These are phyloP conservation scores for Fusarium secorum DNA, from an alignment of 2,329 filamentous ascomycete genomes.

Conservation along the genomic window DNA sequence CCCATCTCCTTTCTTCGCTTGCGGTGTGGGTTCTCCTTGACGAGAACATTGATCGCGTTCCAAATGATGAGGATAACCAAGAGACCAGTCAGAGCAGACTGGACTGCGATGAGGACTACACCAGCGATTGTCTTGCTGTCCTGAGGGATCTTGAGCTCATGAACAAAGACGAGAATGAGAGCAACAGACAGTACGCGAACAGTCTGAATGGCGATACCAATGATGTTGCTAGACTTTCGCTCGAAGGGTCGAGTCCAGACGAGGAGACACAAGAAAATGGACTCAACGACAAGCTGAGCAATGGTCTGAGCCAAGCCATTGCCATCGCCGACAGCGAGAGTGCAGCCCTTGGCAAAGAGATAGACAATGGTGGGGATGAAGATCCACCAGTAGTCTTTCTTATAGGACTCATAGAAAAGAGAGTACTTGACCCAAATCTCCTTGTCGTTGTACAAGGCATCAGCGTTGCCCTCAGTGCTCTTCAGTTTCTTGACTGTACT, in stretches of 20 bases:
- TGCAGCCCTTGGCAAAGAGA: conserved; percentile 86
- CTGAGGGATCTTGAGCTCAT: conserved; percentile 87
- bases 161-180: conserved; percentile 92
- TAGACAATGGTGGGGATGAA: conserved; percentile 91
- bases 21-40: conserved; percentile 89
- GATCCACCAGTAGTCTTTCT: conserved; percentile 95
- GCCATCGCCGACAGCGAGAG: conserved; percentile 85
- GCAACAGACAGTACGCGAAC: conserved; percentile 88
- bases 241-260: conserved; percentile 88
- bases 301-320: conserved; percentile 83
- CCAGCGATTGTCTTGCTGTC: conserved; percentile 95
- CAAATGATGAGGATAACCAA: conserved; percentile 87
- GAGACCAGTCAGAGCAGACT: conserved; percentile 81
- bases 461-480: conserved; percentile 75
- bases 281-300: conserved; percentile 82
- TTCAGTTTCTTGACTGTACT: conserved; percentile 77
- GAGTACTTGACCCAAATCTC: conserved; percentile 94
- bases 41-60: conserved; percentile 84
- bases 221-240: conserved; percentile 85
- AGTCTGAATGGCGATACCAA: conserved; percentile 91
- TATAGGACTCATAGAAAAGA: conserved; percentile 96
- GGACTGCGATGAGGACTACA: conserved; percentile 90
- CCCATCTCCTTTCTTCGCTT: conserved; percentile 88
- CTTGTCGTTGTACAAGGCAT: conserved; percentile 85
- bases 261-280: conserved; percentile 78